Conservation (phyloP, 2,329 filamentous ascomycete species). For the Cercospora sesami region DNA sequence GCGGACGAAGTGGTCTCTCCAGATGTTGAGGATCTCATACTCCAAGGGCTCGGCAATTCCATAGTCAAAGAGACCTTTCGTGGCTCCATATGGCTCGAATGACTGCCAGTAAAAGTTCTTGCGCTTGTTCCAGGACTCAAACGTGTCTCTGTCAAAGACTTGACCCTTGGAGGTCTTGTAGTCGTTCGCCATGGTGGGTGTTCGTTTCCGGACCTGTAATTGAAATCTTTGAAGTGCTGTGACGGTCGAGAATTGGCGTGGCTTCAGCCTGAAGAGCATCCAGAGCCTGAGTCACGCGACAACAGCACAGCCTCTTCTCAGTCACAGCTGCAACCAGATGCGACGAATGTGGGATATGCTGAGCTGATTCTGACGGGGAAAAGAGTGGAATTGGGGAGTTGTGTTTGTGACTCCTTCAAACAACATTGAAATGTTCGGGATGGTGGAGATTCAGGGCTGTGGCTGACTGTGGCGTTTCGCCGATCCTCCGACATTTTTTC, state of each 20-base stretch:
- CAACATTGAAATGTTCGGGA: constrained; percentile 4
- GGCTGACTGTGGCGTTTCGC: constrained; percentile 11
- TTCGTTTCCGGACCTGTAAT: constrained; percentile 35
- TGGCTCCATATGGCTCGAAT: constrained; percentile 78
- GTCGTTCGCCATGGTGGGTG: constrained; percentile 56
- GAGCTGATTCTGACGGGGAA: neutral
- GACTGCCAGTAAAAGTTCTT: constrained; percentile 93
- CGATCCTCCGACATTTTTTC: constrained; percentile 13
- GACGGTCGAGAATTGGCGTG: constrained; percentile 25
- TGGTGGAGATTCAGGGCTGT: constrained; percentile 10
- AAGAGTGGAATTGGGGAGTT: neutral
- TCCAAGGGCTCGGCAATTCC: constrained; percentile 84
- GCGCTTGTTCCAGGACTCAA: constrained; percentile 84
- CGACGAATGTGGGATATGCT: neutral
- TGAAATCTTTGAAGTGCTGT: constrained; percentile 28
- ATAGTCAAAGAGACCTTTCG: constrained; percentile 75
- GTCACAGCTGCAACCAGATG: neutral
- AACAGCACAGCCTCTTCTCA: constrained; percentile 1
- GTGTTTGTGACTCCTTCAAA: constrained; percentile 6
- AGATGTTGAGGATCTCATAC: constrained; percentile 82
- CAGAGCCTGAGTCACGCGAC: constrained; percentile 6
- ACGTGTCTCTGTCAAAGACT: constrained; percentile 75
- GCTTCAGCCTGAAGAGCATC: constrained; percentile 2
- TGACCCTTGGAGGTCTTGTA: constrained; percentile 83
- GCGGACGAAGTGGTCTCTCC: constrained; percentile 91